Percentiles rank a stretch among this genome's conserved stretches.
Evolutionary conservation across 225 moss, liverwort and hornwort genomes (phyloP).

Genomic region (Bryoerythrophyllum caledonicum): DNA sequence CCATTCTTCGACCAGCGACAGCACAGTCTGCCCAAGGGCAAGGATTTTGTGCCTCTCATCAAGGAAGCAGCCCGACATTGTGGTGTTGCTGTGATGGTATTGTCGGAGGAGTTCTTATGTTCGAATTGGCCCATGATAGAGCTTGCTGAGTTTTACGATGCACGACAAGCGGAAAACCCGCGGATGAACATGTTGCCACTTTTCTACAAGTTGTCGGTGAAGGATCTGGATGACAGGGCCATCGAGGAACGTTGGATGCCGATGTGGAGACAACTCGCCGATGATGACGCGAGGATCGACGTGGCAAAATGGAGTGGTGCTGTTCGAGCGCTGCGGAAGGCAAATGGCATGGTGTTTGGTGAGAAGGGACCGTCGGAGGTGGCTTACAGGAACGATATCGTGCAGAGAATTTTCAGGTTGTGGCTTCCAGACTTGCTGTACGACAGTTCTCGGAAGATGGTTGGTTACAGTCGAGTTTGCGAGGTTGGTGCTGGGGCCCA

Average conservation of each 20-base stretch:
- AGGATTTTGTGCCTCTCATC: background rate
- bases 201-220: background rate
- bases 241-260: background rate
- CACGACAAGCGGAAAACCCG: background rate
- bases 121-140: background rate
- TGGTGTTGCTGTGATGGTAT: background rate
- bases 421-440: background rate
- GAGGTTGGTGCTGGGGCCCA: background rate
- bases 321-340: background rate
- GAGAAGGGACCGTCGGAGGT: background rate
- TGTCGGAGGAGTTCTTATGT: background rate
- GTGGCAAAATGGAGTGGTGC: background rate
- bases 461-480: background rate
- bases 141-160: background rate
- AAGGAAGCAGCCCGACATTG: background rate
- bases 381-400: background rate
- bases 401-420: background rate
- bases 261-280: background rate
- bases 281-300: background rate
- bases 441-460: background rate
- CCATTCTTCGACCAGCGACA: background rate
- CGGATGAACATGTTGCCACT: background rate
- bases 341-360: background rate
- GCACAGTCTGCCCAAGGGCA: background rate
- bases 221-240: background rate